phyloP scores from a whole-genome alignment of 2,329 filamentous ascomycete species.

The Lasiodiplodia sp. region DNA sequence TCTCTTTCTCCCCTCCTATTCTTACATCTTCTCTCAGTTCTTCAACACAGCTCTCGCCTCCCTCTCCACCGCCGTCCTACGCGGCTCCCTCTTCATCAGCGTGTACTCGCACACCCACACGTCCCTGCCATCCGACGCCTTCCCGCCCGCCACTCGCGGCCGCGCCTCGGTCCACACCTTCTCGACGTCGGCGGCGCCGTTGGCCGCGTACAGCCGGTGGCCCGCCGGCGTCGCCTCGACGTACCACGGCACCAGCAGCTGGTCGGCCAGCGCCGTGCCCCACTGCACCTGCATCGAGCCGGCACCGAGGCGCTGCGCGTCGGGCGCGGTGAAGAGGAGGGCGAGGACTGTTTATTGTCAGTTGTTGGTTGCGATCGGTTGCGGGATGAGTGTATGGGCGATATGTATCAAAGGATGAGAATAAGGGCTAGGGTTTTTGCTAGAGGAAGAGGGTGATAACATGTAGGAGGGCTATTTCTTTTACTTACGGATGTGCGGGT shows the following conservation, averaged over 20 bases:
- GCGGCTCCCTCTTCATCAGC: conserved; percentile 16
- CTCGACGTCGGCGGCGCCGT: neutral
- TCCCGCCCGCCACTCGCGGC: neutral
- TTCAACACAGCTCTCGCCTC: neutral
- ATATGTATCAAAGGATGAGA: neutral
- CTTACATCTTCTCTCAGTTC: neutral
- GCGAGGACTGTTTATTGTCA: conserved; percentile 32
- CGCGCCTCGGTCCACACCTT: conserved; percentile 1
- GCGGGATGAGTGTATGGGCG: too few relatives aligned
- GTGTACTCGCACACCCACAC: conserved; percentile 21
- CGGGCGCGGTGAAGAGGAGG: conserved; percentile 34
- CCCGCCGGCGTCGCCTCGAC: conserved; percentile 23
- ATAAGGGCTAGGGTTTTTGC: neutral
- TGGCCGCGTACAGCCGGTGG: conserved; percentile 4
- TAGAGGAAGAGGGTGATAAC: neutral
- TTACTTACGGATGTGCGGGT: conserved; percentile 20
- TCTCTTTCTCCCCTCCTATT: too few relatives aligned
- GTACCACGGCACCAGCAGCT: conserved; percentile 15
- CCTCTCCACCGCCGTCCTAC: neutral
- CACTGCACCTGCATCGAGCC: conserved; percentile 33
- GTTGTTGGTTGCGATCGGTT: neutral
- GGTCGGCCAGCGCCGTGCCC: conserved; percentile 34
- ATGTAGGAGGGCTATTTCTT: neutral
- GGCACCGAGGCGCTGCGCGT: conserved; percentile 33
- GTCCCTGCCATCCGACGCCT: neutral